These are phyloP conservation scores for Cronartium quercuum DNA, from an alignment of 1,284 basidiomycete genomes.

Conservation along the genomic window DNA sequence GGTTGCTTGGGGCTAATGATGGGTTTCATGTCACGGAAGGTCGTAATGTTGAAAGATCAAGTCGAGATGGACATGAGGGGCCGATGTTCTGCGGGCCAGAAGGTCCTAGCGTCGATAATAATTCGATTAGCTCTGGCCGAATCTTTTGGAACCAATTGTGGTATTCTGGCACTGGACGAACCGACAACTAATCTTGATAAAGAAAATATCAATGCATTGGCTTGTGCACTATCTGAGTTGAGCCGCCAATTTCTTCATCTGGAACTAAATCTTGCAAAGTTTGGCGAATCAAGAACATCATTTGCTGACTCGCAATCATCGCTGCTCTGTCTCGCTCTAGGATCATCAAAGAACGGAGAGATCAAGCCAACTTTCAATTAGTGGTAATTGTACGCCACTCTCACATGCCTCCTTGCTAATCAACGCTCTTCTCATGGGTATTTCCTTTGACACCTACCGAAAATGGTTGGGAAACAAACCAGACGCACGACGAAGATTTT, in stretches of 20 bases:
- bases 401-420: slow-evolving; percentile 47
- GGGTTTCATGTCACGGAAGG: slow-evolving; percentile 53
- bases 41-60: slow-evolving; percentile 97
- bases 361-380: slow-evolving; percentile 88
- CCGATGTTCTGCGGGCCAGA: slow-evolving; percentile 95
- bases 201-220: slow-evolving; percentile 92
- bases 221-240: slow-evolving; percentile 81
- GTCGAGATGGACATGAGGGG: slow-evolving; percentile 99
- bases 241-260: slow-evolving; percentile 48
- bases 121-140: slow-evolving; percentile 96
- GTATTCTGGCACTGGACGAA: slow-evolving; percentile 94
- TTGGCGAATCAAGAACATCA: slow-evolving; percentile 26
- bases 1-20: neutral
- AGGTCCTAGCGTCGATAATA: slow-evolving; percentile 98
- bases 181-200: slow-evolving; percentile 95
- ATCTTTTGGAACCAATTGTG: slow-evolving; percentile 94
- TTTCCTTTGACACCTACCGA: neutral
- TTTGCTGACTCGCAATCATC: neutral
- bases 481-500: slow-evolving; percentile 78
- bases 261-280: slow-evolving; percentile 9
- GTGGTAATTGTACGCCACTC: slow-evolving; percentile 68
- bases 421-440: neutral
- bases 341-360: slow-evolving; percentile 83
- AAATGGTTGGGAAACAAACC: neutral
- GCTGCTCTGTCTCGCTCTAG: slow-evolving; percentile 51